These are phyloP conservation scores for Monilinia polystroma DNA, from an alignment of 2,329 filamentous ascomycete genomes.

Conservation along the genomic window DNA sequence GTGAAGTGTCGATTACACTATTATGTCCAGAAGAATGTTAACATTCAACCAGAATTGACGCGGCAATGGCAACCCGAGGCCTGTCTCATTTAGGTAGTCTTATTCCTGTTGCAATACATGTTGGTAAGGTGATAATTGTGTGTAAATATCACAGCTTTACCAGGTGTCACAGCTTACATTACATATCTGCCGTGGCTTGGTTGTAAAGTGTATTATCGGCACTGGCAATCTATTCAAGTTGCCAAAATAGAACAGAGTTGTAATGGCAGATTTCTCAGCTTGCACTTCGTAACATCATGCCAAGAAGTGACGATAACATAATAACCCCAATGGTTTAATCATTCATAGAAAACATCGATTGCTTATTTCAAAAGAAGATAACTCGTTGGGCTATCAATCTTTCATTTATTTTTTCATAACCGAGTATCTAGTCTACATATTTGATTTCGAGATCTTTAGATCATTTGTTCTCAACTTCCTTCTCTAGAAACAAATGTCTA, in stretches of 20 bases:
- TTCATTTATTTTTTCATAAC: neutral
- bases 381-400: neutral
- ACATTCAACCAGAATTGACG: neutral
- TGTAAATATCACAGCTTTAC: neutral
- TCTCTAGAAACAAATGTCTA: neutral
- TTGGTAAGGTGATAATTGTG: neutral
- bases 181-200: neutral
- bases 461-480: neutral
- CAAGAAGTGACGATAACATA: constrained; percentile 4
- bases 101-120: neutral
- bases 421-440: neutral
- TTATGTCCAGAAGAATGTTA: neutral
- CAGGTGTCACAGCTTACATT: constrained; percentile 1
- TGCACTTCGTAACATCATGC: neutral
- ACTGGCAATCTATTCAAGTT: neutral
- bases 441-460: neutral
- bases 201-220: neutral
- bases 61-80: neutral
- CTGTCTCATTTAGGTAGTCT: neutral
- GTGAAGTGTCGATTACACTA: neutral
- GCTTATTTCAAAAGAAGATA: neutral
- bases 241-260: neutral
- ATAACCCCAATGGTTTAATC: neutral
- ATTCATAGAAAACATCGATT: too few relatives aligned
- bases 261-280: neutral